These are phyloP conservation scores for Trebouxia sp. DNA, from an alignment of 139 green algal species.

Conservation along the genomic window DNA sequence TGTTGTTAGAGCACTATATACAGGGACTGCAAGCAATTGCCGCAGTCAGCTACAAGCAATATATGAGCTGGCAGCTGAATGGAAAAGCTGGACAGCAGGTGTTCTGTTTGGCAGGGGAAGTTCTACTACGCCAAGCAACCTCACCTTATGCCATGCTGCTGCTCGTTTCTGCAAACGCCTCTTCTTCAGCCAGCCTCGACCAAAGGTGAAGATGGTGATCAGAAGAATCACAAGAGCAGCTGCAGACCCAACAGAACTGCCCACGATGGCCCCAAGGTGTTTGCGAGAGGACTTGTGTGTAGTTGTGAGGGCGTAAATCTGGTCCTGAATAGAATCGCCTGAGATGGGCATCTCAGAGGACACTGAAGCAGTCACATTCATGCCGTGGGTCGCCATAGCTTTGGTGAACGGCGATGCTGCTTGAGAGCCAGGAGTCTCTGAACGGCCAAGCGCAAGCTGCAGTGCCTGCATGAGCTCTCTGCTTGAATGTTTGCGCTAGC, in stretches of 20 bases:
- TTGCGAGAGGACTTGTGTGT: background rate
- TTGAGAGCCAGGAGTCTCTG: background rate
- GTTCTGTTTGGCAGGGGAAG: no score
- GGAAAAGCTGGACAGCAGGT: background rate
- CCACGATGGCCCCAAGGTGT: background rate
- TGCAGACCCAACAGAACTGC: background rate
- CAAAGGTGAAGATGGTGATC: background rate
- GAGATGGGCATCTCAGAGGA: background rate
- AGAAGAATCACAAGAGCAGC: background rate
- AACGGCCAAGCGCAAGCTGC: background rate
- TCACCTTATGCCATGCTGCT: constrained; percentile 1
- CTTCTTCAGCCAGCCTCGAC: background rate
- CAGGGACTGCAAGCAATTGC: no score
- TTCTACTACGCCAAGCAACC: background rate
- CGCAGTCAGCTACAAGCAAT: no score
- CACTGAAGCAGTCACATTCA: background rate
- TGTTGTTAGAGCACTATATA: no score
- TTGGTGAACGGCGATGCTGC: background rate
- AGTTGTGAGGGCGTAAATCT: background rate
- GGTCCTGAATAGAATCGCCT: background rate
- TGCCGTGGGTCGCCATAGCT: background rate
- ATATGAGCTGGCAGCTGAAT: background rate
- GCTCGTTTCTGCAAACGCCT: background rate
- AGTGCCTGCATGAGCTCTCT: background rate
- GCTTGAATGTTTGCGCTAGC: no score